Base-by-base conservation (phyloP, 495 filamentous ascomycete species). In the Recurvomyces mirabilis region DNA sequence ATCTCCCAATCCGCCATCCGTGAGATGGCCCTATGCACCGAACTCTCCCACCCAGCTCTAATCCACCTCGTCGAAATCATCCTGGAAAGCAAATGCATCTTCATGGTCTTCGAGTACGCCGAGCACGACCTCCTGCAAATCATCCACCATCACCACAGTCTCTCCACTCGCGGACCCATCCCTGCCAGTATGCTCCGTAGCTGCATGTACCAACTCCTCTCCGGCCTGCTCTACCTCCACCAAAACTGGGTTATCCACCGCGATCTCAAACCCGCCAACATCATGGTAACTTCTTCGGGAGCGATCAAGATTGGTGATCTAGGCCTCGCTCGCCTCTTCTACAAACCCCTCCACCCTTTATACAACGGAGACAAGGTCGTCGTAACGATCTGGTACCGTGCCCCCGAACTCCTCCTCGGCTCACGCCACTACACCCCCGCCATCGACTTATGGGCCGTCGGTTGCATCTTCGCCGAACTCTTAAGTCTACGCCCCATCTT, bases 101-200 rank as follows among this genome's bases (percentile, higher is more conserved):
- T 87, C 65, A 99, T 99, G 85, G 88, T 99, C 15, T 99, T 99
- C 57, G 91, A 96, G 64, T 99, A 94, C 59, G 89, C 88, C 52
- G 91, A 99, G 64, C 91, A 87, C 63, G 91, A 99, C 60, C 69
- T 99, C 31, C 71, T 99, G 6, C 93, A 96, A 63, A 96, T 99
- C 49, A 94, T 99, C 54, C 91, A 99, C 59, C n/a, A n/a, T n/a
- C 87, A 95, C 56, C 91, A 99, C 65, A 89, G 86, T 1, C 84
- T 93, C 46, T 82, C 84, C 12, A 78, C 83, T 11, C 74, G 91
- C 34, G 80, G 84, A 52, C 78, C 84, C 21, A 96, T 98, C 49
- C 87, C 87, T 0, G 84, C 91, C 5, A 63, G 72, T 13, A 94
- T 83, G 52, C 79, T 99, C 56, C 87, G 87, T 56, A 87, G 81